These are phyloP conservation scores for Fusarium sp. DNA, from an alignment of 2,329 filamentous ascomycete genomes.

Conservation along the genomic window DNA sequence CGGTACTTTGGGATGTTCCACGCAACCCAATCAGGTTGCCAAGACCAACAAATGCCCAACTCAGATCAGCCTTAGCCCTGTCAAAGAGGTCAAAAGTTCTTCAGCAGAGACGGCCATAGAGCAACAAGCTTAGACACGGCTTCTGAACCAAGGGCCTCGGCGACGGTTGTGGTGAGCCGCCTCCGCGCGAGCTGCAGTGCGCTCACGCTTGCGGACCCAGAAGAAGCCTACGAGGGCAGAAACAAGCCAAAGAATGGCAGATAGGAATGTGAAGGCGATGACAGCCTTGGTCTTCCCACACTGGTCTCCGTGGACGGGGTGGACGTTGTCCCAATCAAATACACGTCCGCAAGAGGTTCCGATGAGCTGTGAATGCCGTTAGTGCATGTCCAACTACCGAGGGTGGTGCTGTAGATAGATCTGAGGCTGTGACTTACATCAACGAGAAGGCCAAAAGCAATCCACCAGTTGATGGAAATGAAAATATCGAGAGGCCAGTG, in stretches of 20 bases:
- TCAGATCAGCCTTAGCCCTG: slow-evolving; percentile 3
- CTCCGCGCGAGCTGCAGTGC: slow-evolving; percentile 52
- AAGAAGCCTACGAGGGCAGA: slow-evolving; percentile 70
- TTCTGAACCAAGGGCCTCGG: slow-evolving; percentile 59
- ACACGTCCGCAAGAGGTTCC: slow-evolving; percentile 65
- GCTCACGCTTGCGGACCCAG: slow-evolving; percentile 61
- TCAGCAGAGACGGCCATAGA: slow-evolving; percentile 4
- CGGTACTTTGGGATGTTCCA: slow-evolving; percentile 25
- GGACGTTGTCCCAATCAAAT: slow-evolving; percentile 71
- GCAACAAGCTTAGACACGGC: slow-evolving; percentile 54
- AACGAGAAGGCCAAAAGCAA: slow-evolving; percentile 74
- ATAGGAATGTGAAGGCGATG: slow-evolving; percentile 79
- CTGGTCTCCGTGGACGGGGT: slow-evolving; percentile 57
- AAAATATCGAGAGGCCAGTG: slow-evolving; percentile 79
- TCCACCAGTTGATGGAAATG: slow-evolving; percentile 78
- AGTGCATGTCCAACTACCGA: slow-evolving; percentile 13
- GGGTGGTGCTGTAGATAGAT: not conserved
- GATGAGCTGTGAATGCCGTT: slow-evolving; percentile 52
- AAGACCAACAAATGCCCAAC: slow-evolving; percentile 17
- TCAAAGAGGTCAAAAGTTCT: slow-evolving; percentile 13
- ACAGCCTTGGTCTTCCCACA: slow-evolving; percentile 79
- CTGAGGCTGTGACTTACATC: slow-evolving; percentile 60
- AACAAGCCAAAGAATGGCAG: slow-evolving; percentile 77
- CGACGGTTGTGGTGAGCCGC: slow-evolving; percentile 45
- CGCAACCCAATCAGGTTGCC: slow-evolving; percentile 26